Conservation (phyloP, 2,329 filamentous ascomycete species). For the Colletotrichum sidae region DNA sequence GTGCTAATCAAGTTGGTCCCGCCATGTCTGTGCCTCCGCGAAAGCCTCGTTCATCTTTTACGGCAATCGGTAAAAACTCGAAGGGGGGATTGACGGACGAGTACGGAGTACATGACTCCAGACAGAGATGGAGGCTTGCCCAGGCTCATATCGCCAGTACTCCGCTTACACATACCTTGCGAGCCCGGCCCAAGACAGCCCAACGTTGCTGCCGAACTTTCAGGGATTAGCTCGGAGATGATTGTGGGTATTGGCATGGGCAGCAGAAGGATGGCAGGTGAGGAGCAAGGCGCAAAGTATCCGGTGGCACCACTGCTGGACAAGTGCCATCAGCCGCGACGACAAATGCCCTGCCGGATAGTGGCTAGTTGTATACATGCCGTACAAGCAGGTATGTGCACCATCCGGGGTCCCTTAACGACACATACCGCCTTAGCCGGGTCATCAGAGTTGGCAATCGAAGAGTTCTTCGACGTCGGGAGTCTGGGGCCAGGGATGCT, state of each 20-base stretch:
- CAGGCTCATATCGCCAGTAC: no score
- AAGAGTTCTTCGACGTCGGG: constrained; percentile 20
- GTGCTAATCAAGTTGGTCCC: no score
- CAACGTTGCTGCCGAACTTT: constrained; percentile 25
- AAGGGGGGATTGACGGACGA: no score
- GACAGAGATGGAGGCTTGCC: no score
- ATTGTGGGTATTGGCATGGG: constrained; percentile 5
- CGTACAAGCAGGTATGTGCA: background rate
- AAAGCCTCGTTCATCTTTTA: no score
- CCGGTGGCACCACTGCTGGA: constrained; percentile 31
- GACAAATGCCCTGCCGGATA: constrained; percentile 13
- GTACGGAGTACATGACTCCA: no score
- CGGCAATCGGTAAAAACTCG: no score
- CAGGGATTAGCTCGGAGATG: constrained; percentile 39
- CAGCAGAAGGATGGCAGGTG: constrained; percentile 4
- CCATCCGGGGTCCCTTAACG: no score
- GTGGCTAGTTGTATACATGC: constrained; percentile 14
- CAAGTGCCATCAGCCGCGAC: constrained; percentile 31
- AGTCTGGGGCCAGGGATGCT: background rate
- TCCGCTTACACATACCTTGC: no score
- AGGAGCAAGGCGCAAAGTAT: constrained; percentile 13
- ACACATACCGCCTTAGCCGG: constrained; percentile 1
- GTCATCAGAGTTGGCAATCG: constrained; percentile 13
- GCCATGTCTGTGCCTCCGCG: no score
- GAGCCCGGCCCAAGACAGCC: constrained; percentile 21